Base-by-base conservation (phyloP, 768 basidiomycete species). In the Phanerochaete carnosa region DNA sequence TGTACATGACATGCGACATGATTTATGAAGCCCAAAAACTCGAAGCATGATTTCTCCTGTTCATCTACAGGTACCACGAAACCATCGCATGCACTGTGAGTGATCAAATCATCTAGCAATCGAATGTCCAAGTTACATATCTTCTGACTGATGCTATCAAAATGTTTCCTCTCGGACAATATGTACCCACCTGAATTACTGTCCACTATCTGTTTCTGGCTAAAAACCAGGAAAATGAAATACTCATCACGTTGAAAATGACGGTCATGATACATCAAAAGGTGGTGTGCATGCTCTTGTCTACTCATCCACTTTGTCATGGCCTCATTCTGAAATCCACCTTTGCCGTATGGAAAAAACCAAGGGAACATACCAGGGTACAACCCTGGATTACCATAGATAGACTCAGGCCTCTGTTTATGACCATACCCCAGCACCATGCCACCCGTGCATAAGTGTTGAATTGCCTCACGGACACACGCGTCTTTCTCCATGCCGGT, bases 301-400 rank as follows among this genome's bases (percentile, higher is more conserved):
- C 45, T 28, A 30, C 32, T 5, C 3, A 59, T 26, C 9, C 22
- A 47, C 19, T 69, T 65, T 4, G 70, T 71, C 0, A 76, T 50
- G 4, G 7, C 7, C 3, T 45, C 23, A 64, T 68, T 58, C 7
- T 73, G 74, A 12, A 78, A 66, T 0, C 75, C 76, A 7, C 76
- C 78, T 9, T 64, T 23, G 0, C 78, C 76, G 66, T 78, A 79
- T 0, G 76, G 77, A 63, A 75, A 80, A 1, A 78, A 58, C 75
- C 77, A 79, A 0, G 76, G 76, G 65, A 75, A 77, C 73, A 74
- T 75, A 16, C 68, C 63, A 1, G 78, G 75, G 63, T 74, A 78
- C 1, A 75, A 55, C 3, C 65, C 57, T 3, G 71, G 70, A 62
- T 79, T 77, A 19, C 74, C 57, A 33, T 69, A 78, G 19, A 75